These are phyloP conservation scores for Solidago caesia DNA, from an alignment of 129 eudicot species.

Conservation along the genomic window DNA sequence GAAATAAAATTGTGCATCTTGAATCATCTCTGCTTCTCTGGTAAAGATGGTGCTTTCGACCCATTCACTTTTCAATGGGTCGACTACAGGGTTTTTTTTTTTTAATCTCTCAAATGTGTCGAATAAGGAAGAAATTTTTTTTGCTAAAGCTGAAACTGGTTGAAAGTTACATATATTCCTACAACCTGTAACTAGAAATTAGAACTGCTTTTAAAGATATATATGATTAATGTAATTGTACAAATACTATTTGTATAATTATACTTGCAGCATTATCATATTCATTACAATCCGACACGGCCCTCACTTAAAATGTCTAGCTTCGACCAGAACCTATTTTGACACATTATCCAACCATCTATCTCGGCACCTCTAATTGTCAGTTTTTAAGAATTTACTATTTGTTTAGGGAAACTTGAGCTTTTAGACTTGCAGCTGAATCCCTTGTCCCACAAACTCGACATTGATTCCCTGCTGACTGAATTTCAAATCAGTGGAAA, in stretches of 20 bases:
- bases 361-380: not conserved
- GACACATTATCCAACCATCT: not conserved
- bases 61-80: not conserved
- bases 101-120: too few relatives aligned
- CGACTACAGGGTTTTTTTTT: not conserved
- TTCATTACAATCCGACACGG: too few relatives aligned
- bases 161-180: not conserved
- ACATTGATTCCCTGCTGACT: constrained; percentile 37
- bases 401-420: constrained; percentile 56
- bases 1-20: not conserved
- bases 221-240: too few relatives aligned
- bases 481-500: constrained; percentile 50
- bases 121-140: not conserved
- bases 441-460: constrained; percentile 28
- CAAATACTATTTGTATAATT: too few relatives aligned
- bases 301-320: not conserved
- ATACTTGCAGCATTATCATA: too few relatives aligned
- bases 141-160: not conserved
- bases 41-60: not conserved
- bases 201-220: too few relatives aligned
- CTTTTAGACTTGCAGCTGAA: constrained; percentile 65
- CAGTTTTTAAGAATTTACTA: not conserved
- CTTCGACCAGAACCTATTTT: not conserved
- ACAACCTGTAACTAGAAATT: too few relatives aligned
- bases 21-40: not conserved